Conservation (phyloP, 352 stramenopile species). For the Phytophthora crassamura region DNA sequence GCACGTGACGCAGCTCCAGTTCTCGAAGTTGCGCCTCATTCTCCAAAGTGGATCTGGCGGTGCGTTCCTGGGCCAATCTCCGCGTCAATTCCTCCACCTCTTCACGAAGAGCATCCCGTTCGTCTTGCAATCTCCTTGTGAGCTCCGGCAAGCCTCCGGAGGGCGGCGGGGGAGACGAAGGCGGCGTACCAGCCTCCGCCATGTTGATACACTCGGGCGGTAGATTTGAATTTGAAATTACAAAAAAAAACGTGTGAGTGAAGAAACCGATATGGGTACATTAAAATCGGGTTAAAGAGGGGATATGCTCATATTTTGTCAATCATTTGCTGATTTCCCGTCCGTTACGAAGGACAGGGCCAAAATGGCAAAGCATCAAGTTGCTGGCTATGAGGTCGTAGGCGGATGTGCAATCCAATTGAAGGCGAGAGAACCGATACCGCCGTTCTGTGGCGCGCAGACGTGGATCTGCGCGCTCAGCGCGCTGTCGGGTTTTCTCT, state of each 20-base stretch:
- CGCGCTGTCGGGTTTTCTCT: slow-evolving; percentile 74
- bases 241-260: neutral
- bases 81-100: slow-evolving; percentile 62
- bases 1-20: slow-evolving; percentile 70
- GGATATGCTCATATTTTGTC: neutral
- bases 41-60: slow-evolving; percentile 46
- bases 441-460: slow-evolving; percentile 38
- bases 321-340: neutral
- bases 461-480: slow-evolving; percentile 65
- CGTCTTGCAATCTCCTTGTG: slow-evolving; percentile 66
- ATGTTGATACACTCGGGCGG: slow-evolving; percentile 21
- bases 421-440: slow-evolving; percentile 1
- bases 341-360: slow-evolving; percentile 12
- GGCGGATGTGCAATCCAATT: slow-evolving; percentile 1
- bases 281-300: neutral
- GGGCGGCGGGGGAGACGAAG: slow-evolving; percentile 19
- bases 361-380: slow-evolving; percentile 20
- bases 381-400: slow-evolving; percentile 14
- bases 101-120: slow-evolving; percentile 55
- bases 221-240: slow-evolving; percentile 38
- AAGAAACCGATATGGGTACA: slow-evolving; percentile 22
- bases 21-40: slow-evolving; percentile 72
- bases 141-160: slow-evolving; percentile 55
- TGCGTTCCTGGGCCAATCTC: slow-evolving; percentile 49
- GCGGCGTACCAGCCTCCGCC: slow-evolving; percentile 6